Evolutionary conservation across 768 basidiomycete genomes (phyloP), one percentile per base, ranked within the genome.

Genomic region (Lepiota venenata): DNA sequence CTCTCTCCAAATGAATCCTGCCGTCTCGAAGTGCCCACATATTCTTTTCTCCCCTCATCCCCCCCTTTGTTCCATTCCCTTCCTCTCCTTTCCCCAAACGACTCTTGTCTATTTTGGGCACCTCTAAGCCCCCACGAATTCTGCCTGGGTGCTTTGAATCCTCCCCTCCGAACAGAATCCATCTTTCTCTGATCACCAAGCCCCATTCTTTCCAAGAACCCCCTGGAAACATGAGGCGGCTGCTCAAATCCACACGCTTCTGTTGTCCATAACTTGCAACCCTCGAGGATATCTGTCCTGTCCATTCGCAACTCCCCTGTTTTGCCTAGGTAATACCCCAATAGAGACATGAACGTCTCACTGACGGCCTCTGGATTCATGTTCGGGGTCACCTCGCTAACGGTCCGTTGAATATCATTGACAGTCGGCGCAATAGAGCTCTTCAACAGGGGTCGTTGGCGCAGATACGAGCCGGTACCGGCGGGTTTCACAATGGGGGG

Each of bases 311-410:
- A 51, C 29, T 62, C 52, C 7, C 37, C 29, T 0, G 43, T 10
- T 16, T 58, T 59, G 3, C 66, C 62, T n/a, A 62, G 39, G 53
- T 64, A 67, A 56, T 66, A 69, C 1, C 68, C 68, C 3, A 64
- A 37, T 12, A 62, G 53, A 1, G 65, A 61, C 20, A 55, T 42
- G 55, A 64, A 64, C 8, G 60, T 56, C 6, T 55, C 56, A 42
- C 72, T 69, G 42, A 91, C 61, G 2, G 79, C 79, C 2, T 75
- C 76, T 18, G 70, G 64, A 60, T 88, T 79, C 10, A 84, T 48
- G 4, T 61, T 64, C 11, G 54, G 22, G 6, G 68, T 63, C 41
- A 80, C 56, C 22, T 69, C 62, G 20, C 64, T 43, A 38, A 77
- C 52, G 8, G 57, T 62, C 11, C 58, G 48, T 25, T 69, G 65